Evolutionary conservation across 106 monocot species (phyloP).

Genomic region (Iris macrosiphon): DNA sequence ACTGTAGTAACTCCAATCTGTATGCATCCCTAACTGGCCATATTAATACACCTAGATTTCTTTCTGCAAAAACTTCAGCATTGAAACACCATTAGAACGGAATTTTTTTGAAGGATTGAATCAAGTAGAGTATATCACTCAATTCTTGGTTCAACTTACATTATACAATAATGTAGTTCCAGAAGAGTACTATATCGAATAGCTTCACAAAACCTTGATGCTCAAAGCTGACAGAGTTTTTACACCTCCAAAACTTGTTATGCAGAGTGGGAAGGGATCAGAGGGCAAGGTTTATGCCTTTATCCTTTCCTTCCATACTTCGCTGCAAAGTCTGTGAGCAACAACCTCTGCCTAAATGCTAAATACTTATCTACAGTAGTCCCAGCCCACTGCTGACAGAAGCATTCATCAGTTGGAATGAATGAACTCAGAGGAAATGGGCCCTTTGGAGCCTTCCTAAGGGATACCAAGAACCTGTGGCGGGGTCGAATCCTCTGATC

Average conservation of each 20-base stretch:
- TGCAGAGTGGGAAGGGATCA: neutral
- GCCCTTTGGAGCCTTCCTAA: conserved; percentile 91
- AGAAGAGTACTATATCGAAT: too few species aligned
- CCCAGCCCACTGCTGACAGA: conserved; percentile 92
- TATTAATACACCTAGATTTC: too few species aligned
- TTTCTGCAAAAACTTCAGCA: too few species aligned
- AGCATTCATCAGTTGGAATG: conserved; percentile 76
- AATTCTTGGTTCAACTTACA: too few species aligned
- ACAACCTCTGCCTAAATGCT: conserved; percentile 62
- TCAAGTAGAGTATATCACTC: too few species aligned
- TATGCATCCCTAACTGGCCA: too few species aligned
- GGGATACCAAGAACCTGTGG: conserved; percentile 73
- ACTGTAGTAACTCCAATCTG: too few species aligned
- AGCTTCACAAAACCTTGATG: too few species aligned
- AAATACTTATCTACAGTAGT: conserved; percentile 81
- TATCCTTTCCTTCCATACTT: conserved; percentile 55
- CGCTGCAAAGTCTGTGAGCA: conserved; percentile 50
- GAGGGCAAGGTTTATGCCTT: neutral
- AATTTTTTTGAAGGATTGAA: too few species aligned
- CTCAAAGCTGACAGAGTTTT: too few species aligned
- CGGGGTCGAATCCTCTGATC: conserved; percentile 94
- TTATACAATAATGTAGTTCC: too few species aligned
- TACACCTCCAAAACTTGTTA: neutral
- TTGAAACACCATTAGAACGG: too few species aligned
- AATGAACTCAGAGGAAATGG: conserved; percentile 93